Conservation (phyloP, 23 red algal genomes). For the Porphyridium purpureum region DNA sequence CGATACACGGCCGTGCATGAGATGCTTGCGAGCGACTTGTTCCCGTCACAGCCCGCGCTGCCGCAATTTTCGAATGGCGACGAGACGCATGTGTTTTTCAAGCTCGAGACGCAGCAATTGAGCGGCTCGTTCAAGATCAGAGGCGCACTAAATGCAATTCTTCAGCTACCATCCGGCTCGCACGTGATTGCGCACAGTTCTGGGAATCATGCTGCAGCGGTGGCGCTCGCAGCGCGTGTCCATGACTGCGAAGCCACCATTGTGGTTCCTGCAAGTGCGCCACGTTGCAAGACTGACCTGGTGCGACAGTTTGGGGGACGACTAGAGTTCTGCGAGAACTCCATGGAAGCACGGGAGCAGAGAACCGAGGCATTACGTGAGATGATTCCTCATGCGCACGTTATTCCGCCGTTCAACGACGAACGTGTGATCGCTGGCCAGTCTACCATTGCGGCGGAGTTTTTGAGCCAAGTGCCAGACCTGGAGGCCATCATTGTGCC, state of each 20-base stretch:
- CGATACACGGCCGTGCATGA: too few relatives aligned
- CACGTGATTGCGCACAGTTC: slow-evolving; percentile 50
- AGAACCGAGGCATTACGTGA: too few relatives aligned
- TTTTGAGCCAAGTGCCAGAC: slow-evolving; percentile 20
- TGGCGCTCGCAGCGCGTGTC: too few relatives aligned
- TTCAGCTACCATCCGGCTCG: neutral
- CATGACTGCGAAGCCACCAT: slow-evolving; percentile 25
- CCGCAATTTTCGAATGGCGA: too few relatives aligned
- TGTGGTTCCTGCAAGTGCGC: neutral
- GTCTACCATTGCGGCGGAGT: slow-evolving; percentile 43
- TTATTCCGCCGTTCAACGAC: slow-evolving; percentile 32
- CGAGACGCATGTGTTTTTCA: too few relatives aligned
- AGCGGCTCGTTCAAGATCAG: slow-evolving; percentile 91
- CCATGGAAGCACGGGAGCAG: too few relatives aligned
- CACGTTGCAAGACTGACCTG: too few relatives aligned
- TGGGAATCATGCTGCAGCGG: slow-evolving; percentile 67
- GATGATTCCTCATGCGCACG: too few relatives aligned
- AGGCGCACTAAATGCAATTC: slow-evolving; percentile 29
- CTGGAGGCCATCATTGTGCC: slow-evolving; percentile 47
- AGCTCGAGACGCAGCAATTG: slow-evolving; percentile 48
- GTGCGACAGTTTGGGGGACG: too few relatives aligned
- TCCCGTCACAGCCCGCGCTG: too few relatives aligned
- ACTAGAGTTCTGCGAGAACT: neutral
- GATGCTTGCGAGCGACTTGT: too few relatives aligned
- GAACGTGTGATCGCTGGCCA: slow-evolving; percentile 51